Evolutionary conservation across 306 rosid species (phyloP).

Genomic region (Hippophae tibetana): DNA sequence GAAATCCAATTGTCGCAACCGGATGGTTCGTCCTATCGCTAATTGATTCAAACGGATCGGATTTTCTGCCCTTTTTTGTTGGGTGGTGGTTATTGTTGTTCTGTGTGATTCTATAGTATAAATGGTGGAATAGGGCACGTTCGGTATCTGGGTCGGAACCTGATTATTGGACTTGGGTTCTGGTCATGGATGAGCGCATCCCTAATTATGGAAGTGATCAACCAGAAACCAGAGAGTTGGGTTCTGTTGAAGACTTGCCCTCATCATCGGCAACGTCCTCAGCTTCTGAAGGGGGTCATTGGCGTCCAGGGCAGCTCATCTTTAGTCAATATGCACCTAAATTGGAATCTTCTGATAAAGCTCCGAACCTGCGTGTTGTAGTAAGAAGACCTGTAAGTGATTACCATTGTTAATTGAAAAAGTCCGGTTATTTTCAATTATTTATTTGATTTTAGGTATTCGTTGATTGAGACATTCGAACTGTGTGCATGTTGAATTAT

Average conservation of each 20-base stretch:
- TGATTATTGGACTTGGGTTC: slow-evolving; percentile 33
- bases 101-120: slow-evolving; percentile 9
- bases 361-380: slow-evolving; percentile 36
- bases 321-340: slow-evolving; percentile 45
- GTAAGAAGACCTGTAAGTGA: slow-evolving; percentile 66
- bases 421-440: slow-evolving; percentile 6
- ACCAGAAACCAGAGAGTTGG: slow-evolving; percentile 26
- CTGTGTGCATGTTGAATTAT: neutral
- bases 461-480: neutral
- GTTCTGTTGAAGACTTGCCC: slow-evolving; percentile 8
- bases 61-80: neutral
- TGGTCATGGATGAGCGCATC: slow-evolving; percentile 72
- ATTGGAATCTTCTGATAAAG: slow-evolving; percentile 30
- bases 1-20: slow-evolving; percentile 9
- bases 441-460: slow-evolving; percentile 6
- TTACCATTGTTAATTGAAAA: slow-evolving; percentile 1
- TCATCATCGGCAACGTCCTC: slow-evolving; percentile 22
- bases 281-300: slow-evolving; percentile 18
- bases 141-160: slow-evolving; percentile 34
- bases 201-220: slow-evolving; percentile 38
- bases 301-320: slow-evolving; percentile 52
- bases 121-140: slow-evolving; percentile 37
- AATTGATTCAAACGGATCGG: neutral
- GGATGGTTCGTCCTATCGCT: slow-evolving; percentile 9
- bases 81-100: slow-evolving; percentile 7